Evolutionary conservation across 805 yeast species (phyloP).

Genomic region (Candida succiphila): DNA sequence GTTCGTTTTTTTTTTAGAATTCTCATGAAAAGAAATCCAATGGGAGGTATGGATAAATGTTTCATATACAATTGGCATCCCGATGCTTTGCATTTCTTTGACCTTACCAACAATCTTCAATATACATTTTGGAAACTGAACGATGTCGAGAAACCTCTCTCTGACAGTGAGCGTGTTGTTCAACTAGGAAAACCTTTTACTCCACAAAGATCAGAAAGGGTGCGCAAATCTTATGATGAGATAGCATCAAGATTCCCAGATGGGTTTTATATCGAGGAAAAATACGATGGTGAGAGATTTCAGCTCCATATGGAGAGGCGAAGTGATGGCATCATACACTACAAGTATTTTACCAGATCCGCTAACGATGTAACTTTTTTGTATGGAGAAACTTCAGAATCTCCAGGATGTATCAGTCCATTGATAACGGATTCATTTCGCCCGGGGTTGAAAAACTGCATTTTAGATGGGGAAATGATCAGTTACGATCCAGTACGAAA

Average conservation of each 20-base stretch:
- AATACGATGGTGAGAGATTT: conserved; percentile 88
- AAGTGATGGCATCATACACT: conserved; percentile 21
- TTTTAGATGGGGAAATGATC: conserved; percentile 90
- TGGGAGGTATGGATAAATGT: conserved; percentile 51
- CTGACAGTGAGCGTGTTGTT: conserved; percentile 29
- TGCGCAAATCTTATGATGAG: conserved; percentile 36
- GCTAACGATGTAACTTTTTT: conserved; percentile 64
- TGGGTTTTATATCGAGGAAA: conserved; percentile 76
- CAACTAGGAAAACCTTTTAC: conserved; percentile 47
- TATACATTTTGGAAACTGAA: conserved; percentile 47
- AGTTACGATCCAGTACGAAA: conserved; percentile 60
- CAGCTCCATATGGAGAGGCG: conserved; percentile 57
- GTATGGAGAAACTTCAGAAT: conserved; percentile 38
- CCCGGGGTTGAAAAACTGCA: conserved; percentile 21
- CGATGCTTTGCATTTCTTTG: conserved; percentile 56
- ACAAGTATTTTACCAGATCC: conserved; percentile 51
- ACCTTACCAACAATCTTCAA: conserved; percentile 55
- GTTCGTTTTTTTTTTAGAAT: conserved; percentile 61
- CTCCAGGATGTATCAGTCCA: conserved; percentile 19
- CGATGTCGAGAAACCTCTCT: conserved; percentile 32
- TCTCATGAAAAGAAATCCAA: conserved; percentile 46
- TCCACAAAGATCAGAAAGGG: conserved; percentile 66
- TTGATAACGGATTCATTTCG: conserved; percentile 23
- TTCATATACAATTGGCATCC: conserved; percentile 67
- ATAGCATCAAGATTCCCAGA: conserved; percentile 35